phyloP scores from a whole-genome alignment of 2,329 filamentous ascomycete species.

The Pyrenochaeta sp. region DNA sequence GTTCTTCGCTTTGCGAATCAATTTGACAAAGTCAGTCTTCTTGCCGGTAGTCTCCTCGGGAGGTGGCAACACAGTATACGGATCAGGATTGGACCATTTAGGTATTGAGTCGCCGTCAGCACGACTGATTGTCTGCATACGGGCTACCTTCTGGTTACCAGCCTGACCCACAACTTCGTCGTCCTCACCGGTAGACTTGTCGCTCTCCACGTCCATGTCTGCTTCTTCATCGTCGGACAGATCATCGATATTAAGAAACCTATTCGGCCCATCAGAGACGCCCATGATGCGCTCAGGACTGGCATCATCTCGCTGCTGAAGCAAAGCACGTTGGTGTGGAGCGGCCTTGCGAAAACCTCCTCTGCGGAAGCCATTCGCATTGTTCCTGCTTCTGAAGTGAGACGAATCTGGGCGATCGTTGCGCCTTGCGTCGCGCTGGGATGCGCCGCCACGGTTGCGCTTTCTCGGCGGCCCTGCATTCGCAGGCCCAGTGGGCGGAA shows the following conservation, averaged over 20 bases:
- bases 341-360: slow-evolving; percentile 37
- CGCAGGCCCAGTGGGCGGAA: slow-evolving; percentile 37
- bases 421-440: slow-evolving; percentile 20
- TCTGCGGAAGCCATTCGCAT: slow-evolving; percentile 22
- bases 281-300: slow-evolving; percentile 57
- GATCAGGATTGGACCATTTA: slow-evolving; percentile 96
- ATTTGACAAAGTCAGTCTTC: slow-evolving; percentile 85
- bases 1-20: slow-evolving; percentile 88
- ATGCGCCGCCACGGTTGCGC: slow-evolving; percentile 27
- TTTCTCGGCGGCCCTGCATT: slow-evolving; percentile 23
- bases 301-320: slow-evolving; percentile 52
- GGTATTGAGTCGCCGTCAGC: slow-evolving; percentile 58
- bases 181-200: background rate
- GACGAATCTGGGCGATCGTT: slow-evolving; percentile 9
- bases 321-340: slow-evolving; percentile 55
- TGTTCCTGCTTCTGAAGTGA: slow-evolving; percentile 23
- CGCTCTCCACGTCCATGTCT: slow-evolving; percentile 41
- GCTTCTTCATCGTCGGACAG: slow-evolving; percentile 49
- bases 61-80: slow-evolving; percentile 87
- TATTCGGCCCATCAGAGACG: slow-evolving; percentile 51
- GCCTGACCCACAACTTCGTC: slow-evolving; percentile 18
- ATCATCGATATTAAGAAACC: slow-evolving; percentile 53
- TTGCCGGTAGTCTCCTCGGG: slow-evolving; percentile 75
- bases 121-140: slow-evolving; percentile 20
- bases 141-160: slow-evolving; percentile 33